Percentiles rank a stretch among this genome's conserved stretches.
Conservation (phyloP, 495 filamentous ascomycete genomes). For the Podospora comata region DNA sequence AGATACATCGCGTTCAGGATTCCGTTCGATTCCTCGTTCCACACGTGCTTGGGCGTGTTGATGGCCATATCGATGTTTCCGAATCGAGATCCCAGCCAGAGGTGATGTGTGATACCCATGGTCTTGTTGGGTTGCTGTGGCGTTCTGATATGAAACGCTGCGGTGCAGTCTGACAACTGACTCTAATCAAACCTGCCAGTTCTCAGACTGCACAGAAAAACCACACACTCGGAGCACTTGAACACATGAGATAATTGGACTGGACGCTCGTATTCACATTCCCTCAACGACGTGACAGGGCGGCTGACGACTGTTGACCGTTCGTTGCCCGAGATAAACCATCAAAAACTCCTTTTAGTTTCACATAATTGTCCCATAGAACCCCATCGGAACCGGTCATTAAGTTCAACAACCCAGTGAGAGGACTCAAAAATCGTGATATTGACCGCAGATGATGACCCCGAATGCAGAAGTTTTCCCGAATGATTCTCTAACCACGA, state of each 20-base stretch:
- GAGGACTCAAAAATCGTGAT: conserved; percentile 28
- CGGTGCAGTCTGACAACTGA: background rate
- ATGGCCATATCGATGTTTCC: no score
- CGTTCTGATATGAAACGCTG: no score
- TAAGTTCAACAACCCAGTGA: background rate
- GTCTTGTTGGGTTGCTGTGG: no score
- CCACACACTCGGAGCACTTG: background rate
- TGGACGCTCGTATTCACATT: background rate
- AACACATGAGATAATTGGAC: background rate
- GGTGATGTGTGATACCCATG: no score
- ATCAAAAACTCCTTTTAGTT: background rate
- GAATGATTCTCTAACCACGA: conserved; percentile 40
- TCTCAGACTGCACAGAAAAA: background rate
- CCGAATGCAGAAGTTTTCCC: conserved; percentile 39
- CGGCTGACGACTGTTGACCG: background rate
- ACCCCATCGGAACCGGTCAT: background rate
- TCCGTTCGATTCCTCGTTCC: no score
- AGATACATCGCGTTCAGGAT: no score
- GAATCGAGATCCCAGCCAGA: no score
- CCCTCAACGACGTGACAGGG: background rate
- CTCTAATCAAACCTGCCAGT: background rate
- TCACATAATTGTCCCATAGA: background rate
- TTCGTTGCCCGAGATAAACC: background rate
- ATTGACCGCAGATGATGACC: conserved; percentile 39
- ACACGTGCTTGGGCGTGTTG: no score